A percentile compares a stretch with the other conserved stretches of the same genome.
Evolutionary conservation across 2,329 filamentous ascomycete genomes (phyloP).

Genomic region (Spiromastix sp.): DNA sequence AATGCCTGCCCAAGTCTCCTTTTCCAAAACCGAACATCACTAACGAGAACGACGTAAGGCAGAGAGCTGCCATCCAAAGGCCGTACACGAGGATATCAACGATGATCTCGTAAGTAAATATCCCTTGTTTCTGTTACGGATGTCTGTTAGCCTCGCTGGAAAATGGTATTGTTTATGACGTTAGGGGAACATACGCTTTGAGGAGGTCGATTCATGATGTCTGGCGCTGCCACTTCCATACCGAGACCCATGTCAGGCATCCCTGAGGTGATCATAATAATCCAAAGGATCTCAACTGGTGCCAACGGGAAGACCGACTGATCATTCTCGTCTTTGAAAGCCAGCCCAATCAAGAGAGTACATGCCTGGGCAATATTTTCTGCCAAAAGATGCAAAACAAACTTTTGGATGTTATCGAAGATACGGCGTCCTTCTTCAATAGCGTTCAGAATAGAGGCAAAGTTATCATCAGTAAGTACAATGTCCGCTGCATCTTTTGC

Average conservation of each 20-base stretch:
- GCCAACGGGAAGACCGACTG: constrained; percentile 79
- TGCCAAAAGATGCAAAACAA: constrained; percentile 67
- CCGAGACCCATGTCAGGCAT: constrained; percentile 83
- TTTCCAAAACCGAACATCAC: constrained; percentile 53
- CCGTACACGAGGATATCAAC: constrained; percentile 74
- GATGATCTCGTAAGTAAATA: constrained; percentile 69
- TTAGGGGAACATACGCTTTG: constrained; percentile 40
- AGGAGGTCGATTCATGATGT: constrained; percentile 72
- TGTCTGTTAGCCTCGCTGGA: constrained; percentile 1
- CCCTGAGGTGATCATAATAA: constrained; percentile 85
- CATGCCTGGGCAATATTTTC: constrained; percentile 80
- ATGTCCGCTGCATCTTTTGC: constrained; percentile 60
- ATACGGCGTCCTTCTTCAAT: constrained; percentile 77
- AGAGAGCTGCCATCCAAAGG: constrained; percentile 62
- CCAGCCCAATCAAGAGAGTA: constrained; percentile 69
- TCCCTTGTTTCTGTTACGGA: constrained; percentile 42
- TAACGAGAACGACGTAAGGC: constrained; percentile 52
- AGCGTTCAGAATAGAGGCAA: constrained; percentile 73
- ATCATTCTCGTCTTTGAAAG: constrained; percentile 60
- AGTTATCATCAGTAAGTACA: constrained; percentile 30
- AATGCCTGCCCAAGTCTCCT: constrained; percentile 48
- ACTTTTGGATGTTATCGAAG: constrained; percentile 86
- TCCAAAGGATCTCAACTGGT: constrained; percentile 82
- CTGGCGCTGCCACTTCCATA: constrained; percentile 61
- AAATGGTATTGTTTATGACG: too few relatives aligned